Base-by-base conservation (phyloP, 176 grass and related monocot species). In the Avena eriantha region DNA sequence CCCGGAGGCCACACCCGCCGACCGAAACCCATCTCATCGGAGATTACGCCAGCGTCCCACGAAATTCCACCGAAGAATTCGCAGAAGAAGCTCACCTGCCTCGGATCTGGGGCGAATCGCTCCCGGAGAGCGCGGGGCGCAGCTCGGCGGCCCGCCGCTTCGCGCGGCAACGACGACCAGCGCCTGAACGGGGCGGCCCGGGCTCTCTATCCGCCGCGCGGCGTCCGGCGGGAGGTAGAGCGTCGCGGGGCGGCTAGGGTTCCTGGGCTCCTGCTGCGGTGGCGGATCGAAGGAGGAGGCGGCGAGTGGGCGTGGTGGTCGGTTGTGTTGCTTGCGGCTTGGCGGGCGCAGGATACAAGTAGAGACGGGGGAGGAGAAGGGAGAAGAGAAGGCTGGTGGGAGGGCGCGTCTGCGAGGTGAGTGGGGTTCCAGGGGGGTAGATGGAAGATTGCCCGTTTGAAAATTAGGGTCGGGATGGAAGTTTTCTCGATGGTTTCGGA, bases 261-360 rank as follows among this genome's bases (percentile, higher is more conserved):
- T 13, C 8, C 8, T 39, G 69, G 83, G 73, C 15, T 69, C 34
- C 75, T 1, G 57, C 26, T 50, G 57, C n/a, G 39, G 41, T 9
- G 60, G 3, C 60, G 82, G 86, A 88, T 85, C 82, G 69, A 58
- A 35, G 51, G 18, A 60, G 19, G 66, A n/a, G 56, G 59, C 19
- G 58, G 49, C 36, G 82, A 70, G 70, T 3, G 76, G 58, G 15
- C 1, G 80, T 41, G 76, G 29, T 77, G 66, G 75, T 46, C 60
- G 71, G 63, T 78, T 73, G 71, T 65, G 78, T 88, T 85, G 60
- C 41, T 0, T 77, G 35, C n/a, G 67, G 81, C 76, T 88, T 91
- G 90, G 86, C 86, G 82, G 86, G 86, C 86, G 90, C n/a, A 29
- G 78, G 71, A 91, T 78, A 88, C 77, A 77, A 77, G 69, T 55